These are phyloP conservation scores for Aureobasidium zeae DNA, from an alignment of 2,329 filamentous ascomycete genomes.

Conservation along the genomic window DNA sequence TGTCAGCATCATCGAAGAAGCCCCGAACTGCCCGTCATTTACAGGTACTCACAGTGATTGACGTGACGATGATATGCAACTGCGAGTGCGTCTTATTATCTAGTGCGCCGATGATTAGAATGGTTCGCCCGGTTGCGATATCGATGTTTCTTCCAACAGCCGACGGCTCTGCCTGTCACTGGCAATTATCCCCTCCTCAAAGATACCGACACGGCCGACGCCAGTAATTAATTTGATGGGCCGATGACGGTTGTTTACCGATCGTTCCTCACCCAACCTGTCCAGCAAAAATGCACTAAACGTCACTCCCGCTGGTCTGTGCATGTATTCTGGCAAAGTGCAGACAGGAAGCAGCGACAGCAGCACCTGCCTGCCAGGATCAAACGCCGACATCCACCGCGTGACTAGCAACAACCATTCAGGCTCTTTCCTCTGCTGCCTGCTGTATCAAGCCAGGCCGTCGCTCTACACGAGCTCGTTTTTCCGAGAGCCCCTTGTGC, in stretches of 20 bases:
- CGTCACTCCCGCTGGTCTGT: neutral
- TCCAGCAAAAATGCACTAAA: neutral
- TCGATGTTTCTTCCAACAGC: constrained; percentile 6
- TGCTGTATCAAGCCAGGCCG: neutral
- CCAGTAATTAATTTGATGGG: constrained; percentile 14
- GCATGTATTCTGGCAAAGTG: neutral
- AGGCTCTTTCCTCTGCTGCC: constrained; percentile 9
- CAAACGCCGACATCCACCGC: constrained; percentile 10
- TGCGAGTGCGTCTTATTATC: no score
- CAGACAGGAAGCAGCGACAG: no score
- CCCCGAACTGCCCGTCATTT: constrained; percentile 13
- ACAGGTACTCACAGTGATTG: constrained; percentile 16
- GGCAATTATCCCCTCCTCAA: no score
- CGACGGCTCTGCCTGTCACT: constrained; percentile 1
- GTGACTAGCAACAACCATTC: no score
- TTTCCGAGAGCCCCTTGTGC: neutral
- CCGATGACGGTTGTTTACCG: constrained; percentile 15
- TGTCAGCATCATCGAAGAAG: constrained; percentile 15
- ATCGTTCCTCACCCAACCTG: constrained; percentile 12
- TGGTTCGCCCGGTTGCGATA: no score
- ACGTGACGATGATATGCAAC: no score
- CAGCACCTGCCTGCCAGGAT: no score
- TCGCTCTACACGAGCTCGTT: neutral
- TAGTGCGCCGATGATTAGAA: no score
- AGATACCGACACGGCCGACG: constrained; percentile 11